Percentiles rank a stretch among this genome's conserved stretches.
These are phyloP conservation scores for Viridothelium virens DNA, from an alignment of 495 filamentous ascomycete genomes.

Conservation along the genomic window DNA sequence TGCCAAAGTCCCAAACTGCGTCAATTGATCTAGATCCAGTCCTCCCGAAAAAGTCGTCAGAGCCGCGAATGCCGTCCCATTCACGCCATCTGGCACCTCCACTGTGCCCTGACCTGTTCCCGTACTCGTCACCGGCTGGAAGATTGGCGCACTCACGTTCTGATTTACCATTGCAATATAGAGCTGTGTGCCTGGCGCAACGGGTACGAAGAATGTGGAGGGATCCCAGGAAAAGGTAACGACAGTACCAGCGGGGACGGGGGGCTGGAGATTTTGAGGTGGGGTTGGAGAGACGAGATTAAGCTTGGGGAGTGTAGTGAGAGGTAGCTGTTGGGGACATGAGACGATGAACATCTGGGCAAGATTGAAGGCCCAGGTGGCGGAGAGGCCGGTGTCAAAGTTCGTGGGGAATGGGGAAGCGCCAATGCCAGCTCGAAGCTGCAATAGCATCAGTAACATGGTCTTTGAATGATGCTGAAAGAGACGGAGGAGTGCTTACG, in stretches of 20 bases:
- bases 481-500: neutral
- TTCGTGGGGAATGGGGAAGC: conserved; percentile 10
- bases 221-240: conserved; percentile 29
- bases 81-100: conserved; percentile 25
- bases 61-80: conserved; percentile 30
- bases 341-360: conserved; percentile 11
- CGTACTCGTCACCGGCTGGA: conserved; percentile 25
- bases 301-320: conserved; percentile 28
- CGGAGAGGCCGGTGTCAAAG: conserved; percentile 12
- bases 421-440: conserved; percentile 12
- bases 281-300: conserved; percentile 25
- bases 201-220: conserved; percentile 25
- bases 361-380: conserved; percentile 13
- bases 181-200: conserved; percentile 22
- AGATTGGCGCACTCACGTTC: conserved; percentile 23
- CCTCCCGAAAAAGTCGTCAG: conserved; percentile 27
- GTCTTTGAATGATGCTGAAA: neutral
- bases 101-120: conserved; percentile 24
- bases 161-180: conserved; percentile 32
- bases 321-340: conserved; percentile 23
- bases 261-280: conserved; percentile 23
- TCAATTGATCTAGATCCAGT: conserved; percentile 24
- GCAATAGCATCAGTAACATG: neutral
- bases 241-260: conserved; percentile 23
- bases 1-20: conserved; percentile 26